Evolutionary conservation across 768 basidiomycete genomes (phyloP), one percentile per base, ranked within the genome.

Genomic region (Mycena maculata): DNA sequence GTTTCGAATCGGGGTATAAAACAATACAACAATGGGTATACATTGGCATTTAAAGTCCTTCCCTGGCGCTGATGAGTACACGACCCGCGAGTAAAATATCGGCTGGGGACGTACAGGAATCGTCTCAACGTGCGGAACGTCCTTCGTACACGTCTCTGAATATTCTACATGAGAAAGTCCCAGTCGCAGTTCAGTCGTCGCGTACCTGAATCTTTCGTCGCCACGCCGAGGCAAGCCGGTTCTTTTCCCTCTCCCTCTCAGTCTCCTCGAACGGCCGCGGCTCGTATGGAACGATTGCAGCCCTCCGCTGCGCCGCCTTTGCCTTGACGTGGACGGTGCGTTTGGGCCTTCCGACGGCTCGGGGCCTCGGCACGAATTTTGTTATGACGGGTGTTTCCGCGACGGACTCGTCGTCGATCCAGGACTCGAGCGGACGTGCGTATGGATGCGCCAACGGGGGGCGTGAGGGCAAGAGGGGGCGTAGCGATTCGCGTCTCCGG

Each of bases 401-500:
- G n/a, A 66, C 39, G 8, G 65, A 60, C 27, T 66, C 58, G 20
- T 60, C 58, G 47, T 66, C 65, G 53, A 60, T 7, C 65, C 58
- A 66, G 30, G 39, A 12, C 5, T 31, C 22, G 15, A 36, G 23
- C n/a, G 30, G 31, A 11, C 23, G 41, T 1, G 58, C 23, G 28
- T 66, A 66, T 1, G 65, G 65, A n/a, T 66, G 65, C 27, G 25
- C 10, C 7, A 63, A 18, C 3, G 25, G 57, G 8, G 8, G 10
- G 7, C 33, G 57, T 2, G 22, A 12, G 15, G 49, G 56, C 10
- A 65, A 41, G 30, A 59, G 57, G 2, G 30, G 56, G 16, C 57
- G 41, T 11, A 36, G 25, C 4, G 65, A 66, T 20, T 66, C 58
- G 41, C 55, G 54, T 38, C 54, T 50, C 27, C 8, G 6, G 52